Percentiles rank a stretch among this genome's conserved stretches.
phyloP scores from a whole-genome alignment of 176 grass and related monocot genomes.

The Carex scoparia region DNA sequence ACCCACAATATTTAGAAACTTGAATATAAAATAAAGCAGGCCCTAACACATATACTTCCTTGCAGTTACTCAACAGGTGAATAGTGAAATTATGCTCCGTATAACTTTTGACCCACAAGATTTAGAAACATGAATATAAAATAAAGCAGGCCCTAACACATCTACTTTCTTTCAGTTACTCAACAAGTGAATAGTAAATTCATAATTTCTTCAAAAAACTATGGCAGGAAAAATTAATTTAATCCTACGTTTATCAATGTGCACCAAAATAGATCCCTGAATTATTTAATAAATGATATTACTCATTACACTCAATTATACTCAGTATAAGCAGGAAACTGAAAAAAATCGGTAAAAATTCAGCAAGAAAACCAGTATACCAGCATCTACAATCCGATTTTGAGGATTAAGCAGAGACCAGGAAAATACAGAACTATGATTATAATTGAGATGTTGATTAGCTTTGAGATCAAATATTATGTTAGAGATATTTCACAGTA shows the following conservation, averaged over 20 bases:
- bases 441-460: background rate
- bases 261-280: background rate
- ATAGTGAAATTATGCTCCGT: background rate
- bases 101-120: constrained; percentile 10
- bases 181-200: background rate
- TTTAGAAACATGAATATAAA: background rate
- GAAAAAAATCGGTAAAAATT: no score
- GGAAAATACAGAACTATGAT: background rate
- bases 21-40: background rate
- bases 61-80: background rate
- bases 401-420: no score
- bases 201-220: background rate
- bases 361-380: no score
- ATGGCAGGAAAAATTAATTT: background rate
- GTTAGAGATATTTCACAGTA: background rate
- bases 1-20: background rate
- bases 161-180: background rate
- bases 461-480: background rate
- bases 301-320: no score
- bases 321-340: no score
- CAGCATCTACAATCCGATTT: no score
- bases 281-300: background rate
- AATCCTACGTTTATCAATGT: background rate
- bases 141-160: background rate
- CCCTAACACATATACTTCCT: background rate